Evolutionary conservation across 2,329 filamentous ascomycete genomes (phyloP).

Genomic region (Sporothrix inflata): DNA sequence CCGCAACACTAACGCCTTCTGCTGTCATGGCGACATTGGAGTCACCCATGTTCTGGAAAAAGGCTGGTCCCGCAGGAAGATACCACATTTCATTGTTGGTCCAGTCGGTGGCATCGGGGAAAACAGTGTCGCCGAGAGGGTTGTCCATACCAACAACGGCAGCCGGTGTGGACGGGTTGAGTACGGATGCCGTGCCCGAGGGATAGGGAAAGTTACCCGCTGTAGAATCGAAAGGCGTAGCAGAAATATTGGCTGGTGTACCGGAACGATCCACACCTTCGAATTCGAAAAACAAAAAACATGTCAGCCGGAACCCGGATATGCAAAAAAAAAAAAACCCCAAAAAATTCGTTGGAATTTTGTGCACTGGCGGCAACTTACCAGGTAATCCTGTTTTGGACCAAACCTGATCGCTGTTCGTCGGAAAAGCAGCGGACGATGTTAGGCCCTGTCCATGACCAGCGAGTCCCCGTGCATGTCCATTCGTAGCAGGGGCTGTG

Average conservation of each 20-base stretch:
- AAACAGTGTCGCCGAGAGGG: conserved; percentile 44
- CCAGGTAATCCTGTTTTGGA: neutral
- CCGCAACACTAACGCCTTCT: conserved; percentile 68
- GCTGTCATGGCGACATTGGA: conserved; percentile 67
- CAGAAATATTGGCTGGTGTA: conserved; percentile 60
- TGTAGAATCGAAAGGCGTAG: conserved; percentile 64
- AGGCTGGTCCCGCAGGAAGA: conserved; percentile 63
- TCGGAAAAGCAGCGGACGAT: neutral
- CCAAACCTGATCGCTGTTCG: conserved; percentile 16
- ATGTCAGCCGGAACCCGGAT: neutral
- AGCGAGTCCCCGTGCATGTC: conserved; percentile 1
- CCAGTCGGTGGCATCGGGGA: conserved; percentile 55
- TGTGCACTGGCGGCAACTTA: neutral
- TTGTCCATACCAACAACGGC: conserved; percentile 39
- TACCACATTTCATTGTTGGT: conserved; percentile 68
- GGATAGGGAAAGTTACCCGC: conserved; percentile 59
- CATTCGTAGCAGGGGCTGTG: neutral
- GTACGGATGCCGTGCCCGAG: conserved; percentile 49
- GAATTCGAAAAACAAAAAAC: neutral
- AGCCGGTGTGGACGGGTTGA: conserved; percentile 56
- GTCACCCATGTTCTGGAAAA: conserved; percentile 67
- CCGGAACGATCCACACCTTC: conserved; percentile 44
- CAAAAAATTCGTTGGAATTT: too few relatives aligned
- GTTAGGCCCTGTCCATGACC: neutral
- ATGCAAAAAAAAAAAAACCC: neutral